phyloP scores from a whole-genome alignment of 2,329 filamentous ascomycete genomes.

The Hymenoscyphus salicellus region DNA sequence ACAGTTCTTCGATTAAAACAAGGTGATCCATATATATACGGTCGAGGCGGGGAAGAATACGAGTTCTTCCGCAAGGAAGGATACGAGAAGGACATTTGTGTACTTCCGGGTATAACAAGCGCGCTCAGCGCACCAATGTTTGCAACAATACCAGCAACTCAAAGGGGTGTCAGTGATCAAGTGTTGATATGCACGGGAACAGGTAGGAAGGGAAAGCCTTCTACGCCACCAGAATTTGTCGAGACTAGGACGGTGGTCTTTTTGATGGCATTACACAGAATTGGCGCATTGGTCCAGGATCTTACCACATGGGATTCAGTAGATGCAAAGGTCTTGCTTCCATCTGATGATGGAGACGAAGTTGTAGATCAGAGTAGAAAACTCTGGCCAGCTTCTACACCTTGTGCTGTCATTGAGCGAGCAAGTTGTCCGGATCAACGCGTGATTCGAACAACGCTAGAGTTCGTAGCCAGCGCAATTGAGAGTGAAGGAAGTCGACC shows the following conservation, averaged over 20 bases:
- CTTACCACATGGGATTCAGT: conserved; percentile 50
- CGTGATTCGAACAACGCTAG: conserved; percentile 82
- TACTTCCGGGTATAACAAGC: conserved; percentile 87
- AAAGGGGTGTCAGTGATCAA: conserved; percentile 86
- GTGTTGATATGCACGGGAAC: conserved; percentile 96
- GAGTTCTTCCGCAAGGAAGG: conserved; percentile 75
- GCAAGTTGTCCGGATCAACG: conserved; percentile 93
- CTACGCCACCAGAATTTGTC: conserved; percentile 76
- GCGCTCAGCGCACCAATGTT: conserved; percentile 85
- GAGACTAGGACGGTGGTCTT: conserved; percentile 82
- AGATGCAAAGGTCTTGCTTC: conserved; percentile 34
- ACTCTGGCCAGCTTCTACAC: conserved; percentile 72
- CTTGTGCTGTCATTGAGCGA: conserved; percentile 88
- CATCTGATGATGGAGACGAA: conserved; percentile 26
- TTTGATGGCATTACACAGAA: conserved; percentile 88
- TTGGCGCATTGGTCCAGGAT: conserved; percentile 69
- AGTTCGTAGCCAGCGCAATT: conserved; percentile 75
- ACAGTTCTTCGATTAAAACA: conserved; percentile 90
- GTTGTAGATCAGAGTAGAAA: conserved; percentile 36
- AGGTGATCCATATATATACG: conserved; percentile 94
- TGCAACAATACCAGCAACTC: conserved; percentile 81
- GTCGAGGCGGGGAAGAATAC: conserved; percentile 89
- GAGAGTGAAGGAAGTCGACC: conserved; percentile 87
- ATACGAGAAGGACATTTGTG: conserved; percentile 59
- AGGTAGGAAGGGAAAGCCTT: conserved; percentile 80